Evolutionary conservation across 2,329 filamentous ascomycete species (phyloP).

Genomic region (Aspergillus clavatus): DNA sequence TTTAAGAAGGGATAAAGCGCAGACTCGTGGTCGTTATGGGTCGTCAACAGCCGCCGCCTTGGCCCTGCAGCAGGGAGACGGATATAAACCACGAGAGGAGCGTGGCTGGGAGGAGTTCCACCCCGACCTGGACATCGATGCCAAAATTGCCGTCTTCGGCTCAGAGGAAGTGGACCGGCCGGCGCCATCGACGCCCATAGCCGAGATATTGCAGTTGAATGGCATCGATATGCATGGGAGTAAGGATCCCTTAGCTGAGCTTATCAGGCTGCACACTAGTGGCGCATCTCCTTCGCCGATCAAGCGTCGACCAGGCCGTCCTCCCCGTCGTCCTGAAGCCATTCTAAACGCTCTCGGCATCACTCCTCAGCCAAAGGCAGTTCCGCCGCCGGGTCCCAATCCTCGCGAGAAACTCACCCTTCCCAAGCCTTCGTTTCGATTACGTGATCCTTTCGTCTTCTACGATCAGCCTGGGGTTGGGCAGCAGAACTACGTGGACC

Average conservation of each 20-base stretch:
- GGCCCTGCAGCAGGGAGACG: conserved; percentile 84
- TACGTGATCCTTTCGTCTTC: conserved; percentile 44
- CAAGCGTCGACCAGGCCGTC: conserved; percentile 60
- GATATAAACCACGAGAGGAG: conserved; percentile 95
- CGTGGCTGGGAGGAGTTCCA: conserved; percentile 98
- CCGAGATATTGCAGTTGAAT: conserved; percentile 26
- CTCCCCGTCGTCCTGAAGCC: conserved; percentile 58
- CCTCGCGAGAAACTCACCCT: conserved; percentile 47
- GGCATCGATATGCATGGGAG: conserved; percentile 24
- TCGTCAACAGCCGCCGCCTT: conserved; percentile 81
- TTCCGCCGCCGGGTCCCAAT: conserved; percentile 47
- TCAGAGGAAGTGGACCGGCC: conserved; percentile 82
- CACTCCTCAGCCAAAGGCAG: conserved; percentile 51
- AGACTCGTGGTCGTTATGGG: conserved; percentile 64
- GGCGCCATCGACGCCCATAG: conserved; percentile 46
- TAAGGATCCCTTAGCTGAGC: conserved; percentile 38
- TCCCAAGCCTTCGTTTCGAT: conserved; percentile 45
- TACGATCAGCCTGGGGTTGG: conserved; percentile 77
- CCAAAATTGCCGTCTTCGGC: conserved; percentile 69
- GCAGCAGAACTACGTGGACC: conserved; percentile 87
- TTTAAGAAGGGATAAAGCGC: conserved; percentile 40
- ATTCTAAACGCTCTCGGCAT: conserved; percentile 58
- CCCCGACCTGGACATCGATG: conserved; percentile 86
- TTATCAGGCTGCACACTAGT: conserved; percentile 38
- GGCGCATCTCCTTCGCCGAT: conserved; percentile 38